These are phyloP conservation scores for Phytophthora citrophthora DNA, from an alignment of 352 stramenopile genomes.

Conservation along the genomic window DNA sequence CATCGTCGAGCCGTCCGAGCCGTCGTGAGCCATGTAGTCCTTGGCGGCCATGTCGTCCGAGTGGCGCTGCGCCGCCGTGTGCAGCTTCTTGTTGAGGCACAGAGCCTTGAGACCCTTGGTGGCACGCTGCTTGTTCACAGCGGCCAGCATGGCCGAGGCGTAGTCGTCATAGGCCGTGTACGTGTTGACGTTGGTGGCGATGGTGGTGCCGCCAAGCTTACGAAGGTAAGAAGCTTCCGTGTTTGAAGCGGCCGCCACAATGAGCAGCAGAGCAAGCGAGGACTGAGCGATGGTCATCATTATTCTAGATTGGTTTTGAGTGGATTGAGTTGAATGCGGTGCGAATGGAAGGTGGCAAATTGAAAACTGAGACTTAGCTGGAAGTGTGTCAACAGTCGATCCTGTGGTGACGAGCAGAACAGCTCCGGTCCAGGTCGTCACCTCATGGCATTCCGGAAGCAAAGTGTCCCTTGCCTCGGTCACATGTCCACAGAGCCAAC, in stretches of 20 bases:
- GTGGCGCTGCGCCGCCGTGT: conserved; percentile 24
- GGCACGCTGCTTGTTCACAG: conserved; percentile 55
- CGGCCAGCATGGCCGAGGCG: conserved; percentile 21
- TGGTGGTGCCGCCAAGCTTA: conserved; percentile 14
- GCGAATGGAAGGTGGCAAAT: conserved; percentile 7
- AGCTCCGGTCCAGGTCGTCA: conserved; percentile 11
- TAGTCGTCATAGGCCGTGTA: conserved; percentile 26
- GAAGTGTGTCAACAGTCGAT: conserved; percentile 7
- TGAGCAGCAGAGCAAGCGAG: conserved; percentile 29
- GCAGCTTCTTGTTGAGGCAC: conserved; percentile 48
- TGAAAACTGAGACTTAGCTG: conserved; percentile 11
- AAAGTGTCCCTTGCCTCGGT: conserved; percentile 22
- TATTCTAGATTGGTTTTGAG: conserved; percentile 1
- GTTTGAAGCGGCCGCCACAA: conserved; percentile 22
- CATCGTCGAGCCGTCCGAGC: conserved; percentile 47
- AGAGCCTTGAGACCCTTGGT: conserved; percentile 38
- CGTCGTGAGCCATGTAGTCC: conserved; percentile 56
- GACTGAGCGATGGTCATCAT: conserved; percentile 28
- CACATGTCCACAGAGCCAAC: conserved; percentile 1
- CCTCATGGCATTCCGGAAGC: conserved; percentile 14
- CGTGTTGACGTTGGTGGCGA: conserved; percentile 17
- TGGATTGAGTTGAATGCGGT: background rate
- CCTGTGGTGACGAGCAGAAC: conserved; percentile 8
- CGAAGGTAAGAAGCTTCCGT: conserved; percentile 15
- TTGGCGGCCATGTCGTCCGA: conserved; percentile 54